Base-by-base conservation (phyloP, 2,329 filamentous ascomycete species). In the Aspergillus piperis region DNA sequence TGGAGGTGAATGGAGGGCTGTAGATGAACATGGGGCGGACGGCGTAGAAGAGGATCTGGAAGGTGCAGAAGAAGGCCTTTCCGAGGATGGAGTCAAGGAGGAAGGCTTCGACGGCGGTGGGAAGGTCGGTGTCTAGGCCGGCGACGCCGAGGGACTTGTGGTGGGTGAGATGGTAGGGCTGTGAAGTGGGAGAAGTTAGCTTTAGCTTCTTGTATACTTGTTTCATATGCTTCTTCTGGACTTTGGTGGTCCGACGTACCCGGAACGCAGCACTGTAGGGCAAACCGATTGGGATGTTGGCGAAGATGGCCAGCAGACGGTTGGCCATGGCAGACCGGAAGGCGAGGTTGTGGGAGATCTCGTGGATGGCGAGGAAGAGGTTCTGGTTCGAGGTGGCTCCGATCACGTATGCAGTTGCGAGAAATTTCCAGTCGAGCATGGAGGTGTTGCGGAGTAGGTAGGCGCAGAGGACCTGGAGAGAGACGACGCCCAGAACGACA, bases 11-110 rank as follows among this genome's bases (percentile, higher is more conserved):
- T 39, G 94, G 91, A 5, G 98, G 84, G 69, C 87, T 86, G 84
- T 96, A 96, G 69, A 99, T 86, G 79, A 93, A 88, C 90, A 98
- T 96, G 62, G 95, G 95, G 15, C 95, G 91, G 54, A 99, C 79
- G 70, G 95, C 95, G 81, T 99, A 99, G 85, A 99, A 99, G 75
- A 99, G 86, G 77, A 99, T 97, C 80, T 99, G 95, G 81, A 97
- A 99, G 68, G 95, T 99, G 81, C 90, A 94, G 85, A 99, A 99
- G 83, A 99, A 99, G 67, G 95, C 89, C 80, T 99, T 99, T 76
- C 95, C 95, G 17, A 94, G 86, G 69, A 99, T 88, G 7, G 80
- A 97, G 82, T 99, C 91, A 70, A 99, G 88, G 75, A 99, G 90
- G 73, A 96, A 80, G 64, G 92, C 94, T 81, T 99, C 95, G 54